Base-by-base conservation (phyloP, 2,329 filamentous ascomycete genomes). In the Daldinia eschscholtzii region DNA sequence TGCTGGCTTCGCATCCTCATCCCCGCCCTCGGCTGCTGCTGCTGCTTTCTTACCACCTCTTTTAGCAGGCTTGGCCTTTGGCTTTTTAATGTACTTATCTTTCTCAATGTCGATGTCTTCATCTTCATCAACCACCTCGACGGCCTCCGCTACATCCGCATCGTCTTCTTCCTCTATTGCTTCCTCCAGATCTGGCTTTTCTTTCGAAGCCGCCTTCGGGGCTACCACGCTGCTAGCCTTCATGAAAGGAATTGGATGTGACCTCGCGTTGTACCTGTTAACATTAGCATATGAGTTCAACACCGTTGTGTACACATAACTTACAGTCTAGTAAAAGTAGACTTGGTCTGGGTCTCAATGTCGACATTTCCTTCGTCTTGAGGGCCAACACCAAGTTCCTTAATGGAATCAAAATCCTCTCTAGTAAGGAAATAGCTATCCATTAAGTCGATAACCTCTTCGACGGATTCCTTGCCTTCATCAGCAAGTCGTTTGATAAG, bases 401-500 rank as follows among this genome's bases (percentile, higher is more conserved):
- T 86, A 75, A 99, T 93, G 9, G 91, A 92, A 77, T 99, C 96
- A 80, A 95, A 97, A 78, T 99, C 96, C 26, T 99, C 96, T 70
- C 92, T 91, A 0, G 96, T 98, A 64, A 99, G 84, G 80, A 91
- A 99, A 81, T 99, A 99, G 78, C 91, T 94, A 78, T 99, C 96
- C 96, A 99, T 98, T 61, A 98, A 85, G 61, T 96, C 89, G 76
- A 99, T 99, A 61, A 98, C 91, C 1, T 92, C 91, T 0, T 88
- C 86, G 4, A 98, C 91, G 6, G 88, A 87, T 0, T 97, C 94
- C 76, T 93, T 96, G 74, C 96, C 96, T 64, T 97, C 91, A 0
- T 83, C 79, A 74, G 93, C 88, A 61, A 99, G 83, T 65, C 89
- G 87, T 74, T 92, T 90, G 72, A 97, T 86, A 23, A 95, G 86